Conservation (phyloP, 139 green algal genomes). For the Chlamydomonas sp. region DNA sequence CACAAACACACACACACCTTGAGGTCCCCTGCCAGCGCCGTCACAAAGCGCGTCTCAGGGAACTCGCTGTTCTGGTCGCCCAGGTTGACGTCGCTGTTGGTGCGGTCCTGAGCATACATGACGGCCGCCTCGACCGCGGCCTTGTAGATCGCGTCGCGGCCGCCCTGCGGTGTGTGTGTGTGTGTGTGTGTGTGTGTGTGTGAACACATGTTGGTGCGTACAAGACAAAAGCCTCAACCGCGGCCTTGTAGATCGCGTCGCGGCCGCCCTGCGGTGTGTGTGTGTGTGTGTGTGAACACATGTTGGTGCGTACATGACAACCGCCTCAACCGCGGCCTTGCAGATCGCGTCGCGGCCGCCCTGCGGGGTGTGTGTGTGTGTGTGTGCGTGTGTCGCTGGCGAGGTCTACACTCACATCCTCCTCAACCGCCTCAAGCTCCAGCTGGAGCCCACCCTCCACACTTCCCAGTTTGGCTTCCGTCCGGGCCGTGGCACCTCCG, state of each 20-base stretch:
- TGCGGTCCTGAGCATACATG: slow-evolving; percentile 3
- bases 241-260: slow-evolving; percentile 37
- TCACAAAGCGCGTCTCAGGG: slow-evolving; percentile 19
- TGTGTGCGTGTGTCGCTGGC: no score
- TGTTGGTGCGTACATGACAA: slow-evolving; percentile 14
- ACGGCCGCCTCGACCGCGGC: slow-evolving; percentile 39
- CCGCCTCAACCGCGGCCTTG: slow-evolving; percentile 39
- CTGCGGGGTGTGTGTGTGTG: slow-evolving; percentile 28
- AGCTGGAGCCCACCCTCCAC: no score
- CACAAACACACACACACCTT: no score
- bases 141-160: slow-evolving; percentile 36
- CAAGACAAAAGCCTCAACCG: slow-evolving; percentile 35
- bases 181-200: no score
- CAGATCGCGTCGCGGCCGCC: slow-evolving; percentile 39
- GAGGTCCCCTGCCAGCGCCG: slow-evolving; percentile 27
- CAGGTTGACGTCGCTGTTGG: not conserved
- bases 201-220: no score
- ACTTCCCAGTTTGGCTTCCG: no score
- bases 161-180: slow-evolving; percentile 31
- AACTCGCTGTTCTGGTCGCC: not conserved
- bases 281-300: no score
- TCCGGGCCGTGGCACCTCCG: no score
- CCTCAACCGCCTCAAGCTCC: no score
- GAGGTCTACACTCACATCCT: no score
- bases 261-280: slow-evolving; percentile 31